A percentile compares a stretch with the other conserved stretches of the same genome.
These are phyloP conservation scores for Thraustochytrium sp. DNA, from an alignment of 352 stramenopile species.

Conservation along the genomic window DNA sequence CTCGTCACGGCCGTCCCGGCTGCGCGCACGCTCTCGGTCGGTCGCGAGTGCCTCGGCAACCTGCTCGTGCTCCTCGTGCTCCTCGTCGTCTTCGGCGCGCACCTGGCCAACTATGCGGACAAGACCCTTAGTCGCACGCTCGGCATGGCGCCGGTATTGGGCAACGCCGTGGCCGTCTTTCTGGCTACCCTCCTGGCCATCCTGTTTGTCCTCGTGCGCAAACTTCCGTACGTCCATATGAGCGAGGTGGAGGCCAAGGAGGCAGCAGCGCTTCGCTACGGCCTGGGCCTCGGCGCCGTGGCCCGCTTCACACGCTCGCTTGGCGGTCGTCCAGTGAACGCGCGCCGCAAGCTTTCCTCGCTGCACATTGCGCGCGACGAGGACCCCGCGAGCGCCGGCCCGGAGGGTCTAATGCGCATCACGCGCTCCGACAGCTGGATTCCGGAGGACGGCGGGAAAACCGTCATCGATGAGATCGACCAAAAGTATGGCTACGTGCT, in stretches of 20 bases:
- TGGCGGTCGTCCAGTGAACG: no score
- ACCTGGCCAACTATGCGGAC: not conserved
- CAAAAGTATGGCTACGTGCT: slow-evolving; percentile 10
- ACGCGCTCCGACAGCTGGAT: not conserved
- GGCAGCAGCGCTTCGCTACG: not conserved
- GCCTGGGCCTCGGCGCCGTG: not conserved
- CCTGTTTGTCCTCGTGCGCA: not conserved
- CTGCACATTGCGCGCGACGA: not conserved
- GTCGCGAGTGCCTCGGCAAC: not conserved
- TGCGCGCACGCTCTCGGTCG: not conserved
- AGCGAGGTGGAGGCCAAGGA: not conserved
- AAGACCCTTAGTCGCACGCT: no score
- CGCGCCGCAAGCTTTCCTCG: no score
- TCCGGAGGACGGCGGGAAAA: slow-evolving; percentile 3
- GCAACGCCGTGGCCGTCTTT: not conserved
- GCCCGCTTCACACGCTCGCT: not conserved
- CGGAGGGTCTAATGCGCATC: not conserved
- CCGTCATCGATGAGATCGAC: not conserved
- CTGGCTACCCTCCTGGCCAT: not conserved
- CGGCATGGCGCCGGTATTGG: not conserved
- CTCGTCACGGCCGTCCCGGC: not conserved
- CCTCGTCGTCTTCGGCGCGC: not conserved
- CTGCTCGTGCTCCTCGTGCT: not conserved
- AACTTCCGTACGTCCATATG: slow-evolving; percentile 4
- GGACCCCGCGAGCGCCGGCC: not conserved